Percentiles rank a stretch among this genome's conserved stretches.
Conservation (phyloP, 441 rosid genomes). For the Eugenia klotzschiana region DNA sequence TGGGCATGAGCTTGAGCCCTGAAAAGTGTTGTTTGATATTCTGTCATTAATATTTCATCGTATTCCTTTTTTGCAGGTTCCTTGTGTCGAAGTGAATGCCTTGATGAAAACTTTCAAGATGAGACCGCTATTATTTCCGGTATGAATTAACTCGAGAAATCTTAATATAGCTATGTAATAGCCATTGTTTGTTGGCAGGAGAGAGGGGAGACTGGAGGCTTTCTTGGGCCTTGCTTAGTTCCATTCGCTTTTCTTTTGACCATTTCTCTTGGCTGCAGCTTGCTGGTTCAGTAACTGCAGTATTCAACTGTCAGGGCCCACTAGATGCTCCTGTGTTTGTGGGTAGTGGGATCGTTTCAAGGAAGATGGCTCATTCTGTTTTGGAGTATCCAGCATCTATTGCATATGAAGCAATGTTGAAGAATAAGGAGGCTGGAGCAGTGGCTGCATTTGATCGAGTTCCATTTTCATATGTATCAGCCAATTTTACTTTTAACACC, state of each 20-base stretch:
- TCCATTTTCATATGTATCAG: constrained; percentile 95
- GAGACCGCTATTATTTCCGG: constrained; percentile 85
- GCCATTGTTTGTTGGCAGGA: neutral
- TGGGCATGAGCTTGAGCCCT: neutral
- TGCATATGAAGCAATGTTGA: constrained; percentile 85
- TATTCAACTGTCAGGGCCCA: constrained; percentile 98
- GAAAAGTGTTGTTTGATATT: neutral
- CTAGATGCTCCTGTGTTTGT: constrained; percentile 93
- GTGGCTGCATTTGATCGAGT: constrained; percentile 98
- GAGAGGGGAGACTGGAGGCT: neutral
- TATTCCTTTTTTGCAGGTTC: constrained; percentile 49
- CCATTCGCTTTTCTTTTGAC: neutral
- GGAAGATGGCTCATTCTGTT: constrained; percentile 66
- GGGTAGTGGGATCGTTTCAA: constrained; percentile 93
- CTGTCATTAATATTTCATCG: constrained; percentile 1
- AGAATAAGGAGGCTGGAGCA: constrained; percentile 94
- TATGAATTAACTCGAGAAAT: constrained; percentile 12
- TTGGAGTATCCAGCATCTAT: constrained; percentile 53
- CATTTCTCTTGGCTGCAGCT: constrained; percentile 38
- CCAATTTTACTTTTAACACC: constrained; percentile 95
- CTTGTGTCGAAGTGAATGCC: constrained; percentile 81
- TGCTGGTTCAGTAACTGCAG: constrained; percentile 97
- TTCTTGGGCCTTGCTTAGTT: neutral
- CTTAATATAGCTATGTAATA: neutral
- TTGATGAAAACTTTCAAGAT: constrained; percentile 93